Evolutionary conservation across 169 alveolate species (phyloP), one percentile per base, ranked within the genome.

Genomic region (Eimeria maxima): DNA sequence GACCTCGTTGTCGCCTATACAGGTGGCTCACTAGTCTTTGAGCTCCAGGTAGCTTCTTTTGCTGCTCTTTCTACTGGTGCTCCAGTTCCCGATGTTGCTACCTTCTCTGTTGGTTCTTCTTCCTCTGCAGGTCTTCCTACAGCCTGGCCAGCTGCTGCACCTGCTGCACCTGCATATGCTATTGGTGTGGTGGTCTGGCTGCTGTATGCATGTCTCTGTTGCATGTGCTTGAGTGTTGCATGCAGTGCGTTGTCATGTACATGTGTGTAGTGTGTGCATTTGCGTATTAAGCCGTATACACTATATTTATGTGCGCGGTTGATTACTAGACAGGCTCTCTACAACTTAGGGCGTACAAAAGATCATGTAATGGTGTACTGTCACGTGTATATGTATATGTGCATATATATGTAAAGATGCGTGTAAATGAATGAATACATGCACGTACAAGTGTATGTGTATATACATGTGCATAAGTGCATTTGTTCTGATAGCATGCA

Each of bases 1-100:
- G 97, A 95, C 42, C 90, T 90, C 22, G 60, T 90, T 45, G 50
- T 95, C 45, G 95, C 93, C 60, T 95, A 50, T 63, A 95, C 92
- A 10, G 63, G 69, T 13, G 97, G 95, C 55, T 65, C 95, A 11
- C 93, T 95, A 18, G 83, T 90, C 67, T 27, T 95, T 24, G 97
- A 95, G 27, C 53, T 95, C 2, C 95, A 95, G 84, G 97, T 71
- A 60, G 55, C 83, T 13, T 16, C 83, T 7, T 42, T n/a, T 27
- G 80, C 83, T 33, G 55, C 83, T 33, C 38, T 53, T 33, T 0
- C 50, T 33, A 53, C 50, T 3, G 83, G 27, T 33, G 83, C 83
- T 33, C 1, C 8, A 2, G 53, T 27, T 33, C 38, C 38, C 38
- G 55, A 55, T 50, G 69, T 53, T 55, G 45, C 91, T 29, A 29